phyloP scores from a whole-genome alignment of 2,329 filamentous ascomycete genomes.

The Aureobasidium musti region DNA sequence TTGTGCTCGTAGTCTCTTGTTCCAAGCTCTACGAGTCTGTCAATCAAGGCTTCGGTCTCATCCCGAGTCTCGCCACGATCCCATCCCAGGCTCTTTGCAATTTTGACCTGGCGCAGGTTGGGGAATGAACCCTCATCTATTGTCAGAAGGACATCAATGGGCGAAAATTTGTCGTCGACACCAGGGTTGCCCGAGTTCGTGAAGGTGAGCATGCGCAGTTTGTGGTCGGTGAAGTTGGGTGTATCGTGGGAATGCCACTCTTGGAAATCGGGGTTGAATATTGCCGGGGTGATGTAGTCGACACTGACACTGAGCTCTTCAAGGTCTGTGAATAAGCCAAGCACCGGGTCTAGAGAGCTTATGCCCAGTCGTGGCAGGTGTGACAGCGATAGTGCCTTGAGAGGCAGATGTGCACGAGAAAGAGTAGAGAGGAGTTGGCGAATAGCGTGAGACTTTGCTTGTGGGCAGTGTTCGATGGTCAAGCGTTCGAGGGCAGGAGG shows the following conservation, averaged over 20 bases:
- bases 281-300: slow-evolving; percentile 50
- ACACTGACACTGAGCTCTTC: slow-evolving; percentile 47
- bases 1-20: slow-evolving; percentile 43
- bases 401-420: slow-evolving; percentile 31
- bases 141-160: slow-evolving; percentile 47
- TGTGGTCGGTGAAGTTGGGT: slow-evolving; percentile 34
- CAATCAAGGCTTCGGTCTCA: slow-evolving; percentile 45
- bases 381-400: slow-evolving; percentile 45
- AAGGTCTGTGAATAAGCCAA: slow-evolving; percentile 47
- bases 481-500: slow-evolving; percentile 43
- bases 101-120: slow-evolving; percentile 43
- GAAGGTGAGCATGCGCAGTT: slow-evolving; percentile 45
- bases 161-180: slow-evolving; percentile 44
- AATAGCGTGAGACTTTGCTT: slow-evolving; percentile 43
- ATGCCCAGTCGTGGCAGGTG: slow-evolving; percentile 46
- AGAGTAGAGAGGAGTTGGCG: slow-evolving; percentile 43
- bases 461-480: slow-evolving; percentile 49
- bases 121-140: slow-evolving; percentile 48
- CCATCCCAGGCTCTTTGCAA: slow-evolving; percentile 48
- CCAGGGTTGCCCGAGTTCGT: slow-evolving; percentile 44
- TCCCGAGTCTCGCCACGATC: slow-evolving; percentile 38
- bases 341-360: slow-evolving; percentile 45
- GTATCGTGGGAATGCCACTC: not conserved
- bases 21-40: slow-evolving; percentile 43
- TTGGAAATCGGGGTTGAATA: slow-evolving; percentile 41